phyloP scores from a whole-genome alignment of 768 basidiomycete species.

The Serendipita indica region DNA sequence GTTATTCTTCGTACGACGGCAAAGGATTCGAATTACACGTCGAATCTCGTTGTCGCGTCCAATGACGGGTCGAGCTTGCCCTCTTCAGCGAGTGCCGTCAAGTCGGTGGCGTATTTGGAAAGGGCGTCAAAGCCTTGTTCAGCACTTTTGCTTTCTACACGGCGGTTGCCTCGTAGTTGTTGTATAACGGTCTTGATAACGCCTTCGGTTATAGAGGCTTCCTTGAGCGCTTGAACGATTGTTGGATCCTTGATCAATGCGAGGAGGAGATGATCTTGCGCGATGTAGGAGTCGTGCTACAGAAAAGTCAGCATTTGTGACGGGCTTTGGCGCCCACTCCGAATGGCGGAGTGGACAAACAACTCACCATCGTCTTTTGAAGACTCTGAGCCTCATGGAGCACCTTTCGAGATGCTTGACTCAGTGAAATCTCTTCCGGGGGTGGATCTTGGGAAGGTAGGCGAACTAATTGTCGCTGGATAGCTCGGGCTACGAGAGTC shows the following conservation, averaged over 20 bases:
- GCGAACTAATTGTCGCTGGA: slow-evolving; percentile 67
- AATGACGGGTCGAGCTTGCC: slow-evolving; percentile 95
- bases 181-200: slow-evolving; percentile 62
- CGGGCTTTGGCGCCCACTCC: no score
- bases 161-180: slow-evolving; percentile 66
- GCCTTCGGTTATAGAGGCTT: slow-evolving; percentile 54
- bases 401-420: slow-evolving; percentile 41
- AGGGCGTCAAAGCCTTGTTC: slow-evolving; percentile 91
- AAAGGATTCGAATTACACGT: slow-evolving; percentile 68
- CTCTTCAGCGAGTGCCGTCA: slow-evolving; percentile 76
- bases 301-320: slow-evolving; percentile 16
- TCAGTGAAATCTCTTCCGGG: slow-evolving; percentile 63
- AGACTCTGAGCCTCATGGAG: slow-evolving; percentile 61
- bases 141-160: slow-evolving; percentile 72
- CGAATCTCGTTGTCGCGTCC: slow-evolving; percentile 88
- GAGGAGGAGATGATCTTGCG: slow-evolving; percentile 81
- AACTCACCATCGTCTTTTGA: slow-evolving; percentile 72
- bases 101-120: slow-evolving; percentile 72
- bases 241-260: slow-evolving; percentile 64
- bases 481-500: slow-evolving; percentile 45
- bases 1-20: slow-evolving; percentile 87
- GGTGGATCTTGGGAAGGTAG: slow-evolving; percentile 73
- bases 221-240: slow-evolving; percentile 57
- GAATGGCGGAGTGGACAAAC: neutral
- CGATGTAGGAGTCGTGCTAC: slow-evolving; percentile 85